Base-by-base conservation (phyloP, 176 grass and related monocot species). In the Themeda triandra region DNA sequence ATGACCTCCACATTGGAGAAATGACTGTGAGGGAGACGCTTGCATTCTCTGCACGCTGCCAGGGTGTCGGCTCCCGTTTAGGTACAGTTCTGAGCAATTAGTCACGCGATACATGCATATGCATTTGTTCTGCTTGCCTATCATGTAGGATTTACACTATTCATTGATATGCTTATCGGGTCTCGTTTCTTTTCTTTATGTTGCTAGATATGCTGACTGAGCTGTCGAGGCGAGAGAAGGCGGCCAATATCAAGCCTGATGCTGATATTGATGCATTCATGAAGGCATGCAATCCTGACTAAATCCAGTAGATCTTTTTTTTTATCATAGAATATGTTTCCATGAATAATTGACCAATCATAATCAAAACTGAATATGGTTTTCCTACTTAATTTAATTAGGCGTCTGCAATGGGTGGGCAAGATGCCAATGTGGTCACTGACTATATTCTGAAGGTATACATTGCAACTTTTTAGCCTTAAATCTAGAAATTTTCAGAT, bases 21-120 rank as follows among this genome's bases (percentile, higher is more conserved):
- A 92, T 92, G 91, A 92, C 91, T 11, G 91, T 92, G 36, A 82
- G 91, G 40, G 91, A 92, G 53, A 92, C 91, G 8, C 80, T 92
- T 45, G 80, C 87, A 31, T 92, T 92, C 84, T 89, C 91, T 39
- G 91, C 91, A 12, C 83, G 91, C 31, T 89, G 87, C 70, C 91
- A 92, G 76, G 91, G 91, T 66, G 84, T 92, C 25, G 91, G 91
- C 35, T 75, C 80, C 74, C 78, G 76, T n/a, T 89, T 89, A 48
- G 91, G 91, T 89, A 87, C 19, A 24, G 29, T 72, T 32, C 30
- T 15, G 6, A 69, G 17, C 36, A 42, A 24, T 25, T 25, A 25
- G 4, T 70, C 66, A 71, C 4, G 4, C 4, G 6, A n/a, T 37
- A 71, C 23, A 71, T 14, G 68, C 68, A 42, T 42, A 41, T 70